phyloP scores from a whole-genome alignment of 2,329 filamentous ascomycete species.

The Ceratocystis colombiana region DNA sequence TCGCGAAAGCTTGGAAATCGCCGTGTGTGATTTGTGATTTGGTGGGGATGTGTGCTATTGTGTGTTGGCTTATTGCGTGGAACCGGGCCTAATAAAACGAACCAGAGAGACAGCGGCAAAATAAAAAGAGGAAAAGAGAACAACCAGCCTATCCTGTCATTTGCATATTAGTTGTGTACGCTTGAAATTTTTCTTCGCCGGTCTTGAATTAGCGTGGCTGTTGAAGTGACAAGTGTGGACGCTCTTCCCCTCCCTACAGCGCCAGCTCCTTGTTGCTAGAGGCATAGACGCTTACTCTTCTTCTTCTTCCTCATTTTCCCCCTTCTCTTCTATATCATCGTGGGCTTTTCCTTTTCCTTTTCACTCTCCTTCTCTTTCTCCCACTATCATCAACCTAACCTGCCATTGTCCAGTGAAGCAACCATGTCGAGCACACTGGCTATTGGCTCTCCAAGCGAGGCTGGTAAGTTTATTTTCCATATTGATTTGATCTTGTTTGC shows the following conservation, averaged over 20 bases:
- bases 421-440: conserved; percentile 24
- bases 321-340: conserved; percentile 19
- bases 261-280: not conserved
- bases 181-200: conserved; percentile 11
- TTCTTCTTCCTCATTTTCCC: conserved; percentile 17
- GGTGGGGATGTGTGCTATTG: not conserved
- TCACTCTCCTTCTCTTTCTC: conserved; percentile 11
- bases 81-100: conserved; percentile 8
- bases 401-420: conserved; percentile 18
- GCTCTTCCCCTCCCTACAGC: conserved; percentile 3
- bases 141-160: not conserved
- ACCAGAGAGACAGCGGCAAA: not conserved
- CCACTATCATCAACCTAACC: conserved; percentile 30
- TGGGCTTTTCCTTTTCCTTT: conserved; percentile 14
- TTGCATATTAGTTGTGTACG: not conserved
- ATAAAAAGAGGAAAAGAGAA: not conserved
- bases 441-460: conserved; percentile 25
- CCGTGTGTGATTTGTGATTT: not conserved
- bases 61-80: not conserved
- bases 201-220: conserved; percentile 7
- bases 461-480: conserved; percentile 21
- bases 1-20: conserved; percentile 23
- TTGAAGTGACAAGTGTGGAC: conserved; percentile 8
- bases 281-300: conserved; percentile 21
- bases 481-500: not conserved